Conservation (phyloP, 371 early-diverging fungal genomes). For the Capillidium heterosporum region DNA sequence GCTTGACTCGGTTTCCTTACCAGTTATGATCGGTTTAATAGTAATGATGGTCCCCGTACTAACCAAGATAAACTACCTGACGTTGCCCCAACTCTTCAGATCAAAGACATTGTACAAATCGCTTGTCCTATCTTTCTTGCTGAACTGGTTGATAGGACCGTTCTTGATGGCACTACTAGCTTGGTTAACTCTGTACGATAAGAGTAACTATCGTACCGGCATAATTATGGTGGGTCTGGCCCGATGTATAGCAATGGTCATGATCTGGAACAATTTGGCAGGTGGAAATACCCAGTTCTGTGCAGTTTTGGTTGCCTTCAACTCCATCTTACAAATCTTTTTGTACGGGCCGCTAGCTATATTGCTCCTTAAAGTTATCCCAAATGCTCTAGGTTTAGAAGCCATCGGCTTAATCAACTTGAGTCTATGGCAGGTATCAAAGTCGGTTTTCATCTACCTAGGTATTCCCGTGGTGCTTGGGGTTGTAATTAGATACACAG, state of each 20-base stretch:
- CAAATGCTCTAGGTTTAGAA: conserved; percentile 10
- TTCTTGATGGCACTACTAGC: conserved; percentile 49
- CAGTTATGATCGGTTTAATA: conserved; percentile 41
- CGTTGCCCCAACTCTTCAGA: conserved; percentile 18
- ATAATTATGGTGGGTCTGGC: conserved; percentile 45
- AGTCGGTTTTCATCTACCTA: conserved; percentile 41
- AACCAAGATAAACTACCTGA: conserved; percentile 42
- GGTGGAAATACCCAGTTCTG: conserved; percentile 43
- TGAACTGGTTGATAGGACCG: conserved; percentile 16
- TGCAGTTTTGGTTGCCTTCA: conserved; percentile 47
- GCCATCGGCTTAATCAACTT: conserved; percentile 11
- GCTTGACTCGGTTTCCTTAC: conserved; percentile 44
- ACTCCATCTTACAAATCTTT: conserved; percentile 44
- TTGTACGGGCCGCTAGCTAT: conserved; percentile 40
- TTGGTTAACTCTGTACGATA: conserved; percentile 49
- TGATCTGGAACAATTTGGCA: conserved; percentile 55
- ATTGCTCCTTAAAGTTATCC: conserved; percentile 30
- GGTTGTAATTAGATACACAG: conserved; percentile 25
- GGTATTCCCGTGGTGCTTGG: conserved; percentile 49
- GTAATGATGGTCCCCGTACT: conserved; percentile 60
- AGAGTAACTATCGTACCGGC: conserved; percentile 44
- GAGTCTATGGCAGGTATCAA: conserved; percentile 31
- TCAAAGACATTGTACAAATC: conserved; percentile 10
- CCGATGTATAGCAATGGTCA: conserved; percentile 64
- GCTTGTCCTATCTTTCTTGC: not conserved